Conservation (phyloP, 345 rosid species). For the Tarenaya hassleriana region DNA sequence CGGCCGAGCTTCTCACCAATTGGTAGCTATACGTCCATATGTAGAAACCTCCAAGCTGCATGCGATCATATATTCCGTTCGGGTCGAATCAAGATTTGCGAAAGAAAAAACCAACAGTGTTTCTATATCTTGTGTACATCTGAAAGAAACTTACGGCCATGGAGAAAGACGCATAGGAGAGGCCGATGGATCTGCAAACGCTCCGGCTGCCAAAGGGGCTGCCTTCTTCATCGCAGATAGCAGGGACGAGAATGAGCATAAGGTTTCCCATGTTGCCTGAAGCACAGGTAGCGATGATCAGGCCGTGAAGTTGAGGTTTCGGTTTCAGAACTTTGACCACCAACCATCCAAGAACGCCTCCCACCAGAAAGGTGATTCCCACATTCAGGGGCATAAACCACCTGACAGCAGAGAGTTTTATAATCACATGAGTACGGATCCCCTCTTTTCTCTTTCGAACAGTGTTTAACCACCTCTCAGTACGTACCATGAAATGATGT, state of each 20-base stretch:
- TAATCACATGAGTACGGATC: background rate
- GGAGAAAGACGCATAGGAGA: conserved; percentile 91
- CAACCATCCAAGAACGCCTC: conserved; percentile 84
- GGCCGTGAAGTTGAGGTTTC: conserved; percentile 72
- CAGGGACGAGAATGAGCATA: conserved; percentile 67
- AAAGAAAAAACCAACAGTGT: too few relatives aligned
- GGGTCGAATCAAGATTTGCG: background rate
- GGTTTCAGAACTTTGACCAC: conserved; percentile 71
- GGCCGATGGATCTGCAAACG: conserved; percentile 54
- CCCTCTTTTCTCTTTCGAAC: background rate
- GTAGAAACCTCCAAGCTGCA: conserved; percentile 91
- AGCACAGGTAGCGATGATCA: conserved; percentile 75
- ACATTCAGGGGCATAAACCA: conserved; percentile 98
- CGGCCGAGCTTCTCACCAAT: conserved; percentile 50
- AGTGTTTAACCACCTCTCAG: background rate
- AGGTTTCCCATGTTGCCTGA: conserved; percentile 92
- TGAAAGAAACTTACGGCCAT: conserved; percentile 73
- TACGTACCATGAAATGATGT: conserved; percentile 75
- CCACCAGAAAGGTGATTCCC: conserved; percentile 70
- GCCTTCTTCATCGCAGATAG: conserved; percentile 74
- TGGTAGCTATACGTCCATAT: conserved; percentile 85
- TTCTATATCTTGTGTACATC: too few relatives aligned
- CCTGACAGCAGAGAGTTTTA: conserved; percentile 37
- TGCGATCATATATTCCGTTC: background rate
- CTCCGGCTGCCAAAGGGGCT: conserved; percentile 62